These are phyloP conservation scores for Ophiocordyceps camponoti-saundersi DNA, from an alignment of 2,329 filamentous ascomycete species.

Conservation along the genomic window DNA sequence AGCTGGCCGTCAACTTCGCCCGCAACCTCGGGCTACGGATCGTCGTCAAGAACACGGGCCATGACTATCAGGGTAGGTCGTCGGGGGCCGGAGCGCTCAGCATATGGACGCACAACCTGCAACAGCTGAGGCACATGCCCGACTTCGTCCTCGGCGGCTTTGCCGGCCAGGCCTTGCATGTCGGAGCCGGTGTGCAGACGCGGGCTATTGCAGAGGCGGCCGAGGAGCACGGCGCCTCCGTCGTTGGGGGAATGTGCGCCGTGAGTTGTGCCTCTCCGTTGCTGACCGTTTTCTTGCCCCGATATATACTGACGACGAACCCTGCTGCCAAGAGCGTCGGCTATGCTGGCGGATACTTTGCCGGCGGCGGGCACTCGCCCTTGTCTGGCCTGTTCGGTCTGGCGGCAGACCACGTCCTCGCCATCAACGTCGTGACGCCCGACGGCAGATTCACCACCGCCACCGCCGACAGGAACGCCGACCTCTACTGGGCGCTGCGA, in stretches of 20 bases:
- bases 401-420: conserved; percentile 38
- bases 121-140: conserved; percentile 22
- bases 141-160: conserved; percentile 25
- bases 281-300: no score
- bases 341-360: conserved; percentile 41
- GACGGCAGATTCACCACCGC: conserved; percentile 29
- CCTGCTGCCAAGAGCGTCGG: no score
- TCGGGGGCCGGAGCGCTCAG: conserved; percentile 30
- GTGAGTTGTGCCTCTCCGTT: no score
- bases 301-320: no score
- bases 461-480: conserved; percentile 18
- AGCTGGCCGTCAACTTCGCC: conserved; percentile 13
- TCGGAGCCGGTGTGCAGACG: conserved; percentile 37
- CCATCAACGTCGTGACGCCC: conserved; percentile 35
- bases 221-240: conserved; percentile 23
- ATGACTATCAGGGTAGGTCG: conserved; percentile 38
- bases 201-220: conserved; percentile 29
- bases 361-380: conserved; percentile 40
- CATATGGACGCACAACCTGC: conserved; percentile 24
- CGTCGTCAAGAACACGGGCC: conserved; percentile 34
- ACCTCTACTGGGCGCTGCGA: conserved; percentile 44
- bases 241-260: conserved; percentile 36
- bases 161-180: conserved; percentile 29
- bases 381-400: conserved; percentile 36
- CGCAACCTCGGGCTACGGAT: conserved; percentile 25